phyloP scores from a whole-genome alignment of 2,329 filamentous ascomycete species.

The Exutisphaerella laricina region DNA sequence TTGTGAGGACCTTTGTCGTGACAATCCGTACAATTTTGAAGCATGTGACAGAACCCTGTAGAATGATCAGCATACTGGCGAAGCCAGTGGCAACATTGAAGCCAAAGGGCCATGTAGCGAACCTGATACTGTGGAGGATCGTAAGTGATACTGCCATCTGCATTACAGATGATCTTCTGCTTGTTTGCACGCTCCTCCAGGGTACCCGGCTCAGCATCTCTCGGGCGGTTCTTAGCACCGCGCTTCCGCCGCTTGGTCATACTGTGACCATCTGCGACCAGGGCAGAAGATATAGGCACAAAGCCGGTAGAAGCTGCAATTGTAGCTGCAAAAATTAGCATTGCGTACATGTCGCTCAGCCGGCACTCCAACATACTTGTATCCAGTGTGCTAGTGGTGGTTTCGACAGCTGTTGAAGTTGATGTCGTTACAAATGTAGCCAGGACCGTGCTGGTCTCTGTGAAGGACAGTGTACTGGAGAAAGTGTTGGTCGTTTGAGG shows the following conservation, averaged over 20 bases:
- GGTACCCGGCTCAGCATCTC: background rate
- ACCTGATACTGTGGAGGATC: constrained; percentile 10
- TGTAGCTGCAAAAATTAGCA: constrained; percentile 1
- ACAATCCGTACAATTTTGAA: constrained; percentile 10
- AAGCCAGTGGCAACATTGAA: background rate
- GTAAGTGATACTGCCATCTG: constrained; percentile 12
- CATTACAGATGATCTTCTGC: constrained; percentile 13
- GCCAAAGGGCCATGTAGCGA: background rate
- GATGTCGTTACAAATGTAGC: constrained; percentile 11
- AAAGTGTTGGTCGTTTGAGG: constrained; percentile 13
- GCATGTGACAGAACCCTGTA: constrained; percentile 12
- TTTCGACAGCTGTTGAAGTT: constrained; percentile 4
- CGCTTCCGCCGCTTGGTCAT: constrained; percentile 7
- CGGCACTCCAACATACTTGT: constrained; percentile 1
- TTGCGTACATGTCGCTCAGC: too few species aligned
- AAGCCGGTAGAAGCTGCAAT: constrained; percentile 11
- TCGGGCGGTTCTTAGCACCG: background rate
- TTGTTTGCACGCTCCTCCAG: constrained; percentile 5
- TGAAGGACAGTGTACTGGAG: constrained; percentile 9
- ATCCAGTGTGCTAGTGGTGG: constrained; percentile 12
- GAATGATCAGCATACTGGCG: background rate
- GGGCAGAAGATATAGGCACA: constrained; percentile 10
- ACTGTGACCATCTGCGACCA: constrained; percentile 10
- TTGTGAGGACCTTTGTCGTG: constrained; percentile 11
- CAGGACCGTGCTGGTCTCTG: constrained; percentile 8